phyloP scores from a whole-genome alignment of 257 asterid species.

The Galeopsis tetrahit region DNA sequence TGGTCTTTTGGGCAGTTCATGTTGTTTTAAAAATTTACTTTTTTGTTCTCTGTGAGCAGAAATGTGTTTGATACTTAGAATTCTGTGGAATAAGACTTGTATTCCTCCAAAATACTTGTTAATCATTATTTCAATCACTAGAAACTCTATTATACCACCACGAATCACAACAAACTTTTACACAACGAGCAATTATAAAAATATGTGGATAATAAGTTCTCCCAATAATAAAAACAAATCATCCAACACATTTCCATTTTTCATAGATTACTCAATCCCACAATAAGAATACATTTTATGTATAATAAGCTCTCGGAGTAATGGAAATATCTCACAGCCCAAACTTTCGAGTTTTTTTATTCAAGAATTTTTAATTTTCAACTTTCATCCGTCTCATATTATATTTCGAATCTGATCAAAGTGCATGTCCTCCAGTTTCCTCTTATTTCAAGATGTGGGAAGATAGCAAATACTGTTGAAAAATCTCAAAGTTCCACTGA shows the following conservation, averaged over 20 bases:
- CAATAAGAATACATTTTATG: neutral
- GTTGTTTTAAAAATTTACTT: neutral
- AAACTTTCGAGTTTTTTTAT: neutral
- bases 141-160: neutral
- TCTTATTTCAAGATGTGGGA: slow-evolving; percentile 83
- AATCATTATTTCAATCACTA: neutral
- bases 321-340: neutral
- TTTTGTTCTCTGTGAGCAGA: neutral
- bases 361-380: slow-evolving; percentile 4
- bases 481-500: slow-evolving; percentile 48
- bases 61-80: neutral
- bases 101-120: neutral
- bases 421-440: slow-evolving; percentile 74
- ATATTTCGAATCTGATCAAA: slow-evolving; percentile 34
- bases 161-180: neutral
- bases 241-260: neutral
- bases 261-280: neutral
- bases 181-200: neutral
- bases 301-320: neutral
- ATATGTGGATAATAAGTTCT: neutral
- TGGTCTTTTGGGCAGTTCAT: neutral
- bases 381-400: slow-evolving; percentile 28
- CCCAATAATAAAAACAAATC: neutral
- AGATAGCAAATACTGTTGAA: slow-evolving; percentile 65
- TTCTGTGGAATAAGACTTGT: neutral